These are phyloP conservation scores for Saccharomycopsis capsularis DNA, from an alignment of 805 yeast genomes.

Conservation along the genomic window DNA sequence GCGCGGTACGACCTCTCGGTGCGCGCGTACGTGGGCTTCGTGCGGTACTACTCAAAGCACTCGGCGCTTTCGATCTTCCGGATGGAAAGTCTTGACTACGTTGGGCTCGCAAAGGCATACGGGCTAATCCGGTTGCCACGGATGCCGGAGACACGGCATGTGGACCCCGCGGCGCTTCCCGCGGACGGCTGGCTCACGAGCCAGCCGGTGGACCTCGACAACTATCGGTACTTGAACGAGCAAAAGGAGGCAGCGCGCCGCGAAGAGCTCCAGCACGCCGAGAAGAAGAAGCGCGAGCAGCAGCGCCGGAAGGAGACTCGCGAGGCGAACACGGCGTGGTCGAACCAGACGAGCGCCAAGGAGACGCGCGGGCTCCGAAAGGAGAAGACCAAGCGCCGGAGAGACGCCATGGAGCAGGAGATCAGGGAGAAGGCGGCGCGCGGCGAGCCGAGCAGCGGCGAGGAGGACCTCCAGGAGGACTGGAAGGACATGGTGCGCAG, in stretches of 20 bases:
- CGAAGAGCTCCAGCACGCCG: slow-evolving; percentile 30
- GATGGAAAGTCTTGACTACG: slow-evolving; percentile 58
- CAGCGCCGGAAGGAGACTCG: slow-evolving; percentile 31
- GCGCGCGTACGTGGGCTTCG: slow-evolving; percentile 73
- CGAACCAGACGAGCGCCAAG: slow-evolving; percentile 56
- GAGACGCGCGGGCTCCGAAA: slow-evolving; percentile 57
- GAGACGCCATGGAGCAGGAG: slow-evolving; percentile 59
- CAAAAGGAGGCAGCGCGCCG: slow-evolving; percentile 44
- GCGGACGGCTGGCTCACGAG: slow-evolving; percentile 70
- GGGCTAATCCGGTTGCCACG: slow-evolving; percentile 80
- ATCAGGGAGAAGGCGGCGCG: slow-evolving; percentile 29
- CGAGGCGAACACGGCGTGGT: slow-evolving; percentile 69
- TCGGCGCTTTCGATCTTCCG: slow-evolving; percentile 84
- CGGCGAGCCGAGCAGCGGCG: slow-evolving; percentile 31
- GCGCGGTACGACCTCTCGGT: slow-evolving; percentile 77
- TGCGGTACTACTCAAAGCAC: slow-evolving; percentile 82
- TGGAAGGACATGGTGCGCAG: slow-evolving; percentile 81
- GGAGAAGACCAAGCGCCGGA: slow-evolving; percentile 57
- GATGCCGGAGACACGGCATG: slow-evolving; percentile 79
- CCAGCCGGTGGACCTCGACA: slow-evolving; percentile 57
- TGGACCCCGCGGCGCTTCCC: slow-evolving; percentile 43
- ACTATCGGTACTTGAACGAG: slow-evolving; percentile 57
- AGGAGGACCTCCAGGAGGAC: slow-evolving; percentile 49
- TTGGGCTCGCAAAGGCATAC: slow-evolving; percentile 65
- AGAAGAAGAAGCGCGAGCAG: slow-evolving; percentile 28